Conservation (phyloP, 352 stramenopile species). For the Elongisporangium prolatum region DNA sequence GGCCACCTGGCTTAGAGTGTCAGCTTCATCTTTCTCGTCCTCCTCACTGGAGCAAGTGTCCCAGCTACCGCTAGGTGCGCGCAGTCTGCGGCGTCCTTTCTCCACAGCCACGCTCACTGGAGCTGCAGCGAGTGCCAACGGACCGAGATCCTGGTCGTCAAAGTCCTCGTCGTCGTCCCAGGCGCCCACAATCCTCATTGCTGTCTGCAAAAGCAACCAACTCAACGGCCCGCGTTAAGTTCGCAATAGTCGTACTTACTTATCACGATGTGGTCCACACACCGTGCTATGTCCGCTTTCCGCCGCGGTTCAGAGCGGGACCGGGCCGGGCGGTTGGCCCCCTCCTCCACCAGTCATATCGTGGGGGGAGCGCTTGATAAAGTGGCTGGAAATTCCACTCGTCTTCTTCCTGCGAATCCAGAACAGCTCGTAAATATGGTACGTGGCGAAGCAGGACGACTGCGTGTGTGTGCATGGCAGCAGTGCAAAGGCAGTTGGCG, state of each 20-base stretch:
- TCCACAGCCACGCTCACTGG: too few relatives aligned
- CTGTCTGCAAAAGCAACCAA: too few relatives aligned
- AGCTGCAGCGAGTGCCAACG: too few relatives aligned
- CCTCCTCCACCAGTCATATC: conserved; percentile 58
- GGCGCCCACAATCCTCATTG: conserved; percentile 52
- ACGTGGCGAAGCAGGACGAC: conserved; percentile 19
- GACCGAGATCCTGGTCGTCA: conserved; percentile 3
- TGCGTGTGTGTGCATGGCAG: background rate
- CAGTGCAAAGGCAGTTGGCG: background rate
- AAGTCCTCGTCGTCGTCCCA: conserved; percentile 22
- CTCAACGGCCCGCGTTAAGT: conserved; percentile 9
- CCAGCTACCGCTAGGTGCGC: conserved; percentile 43
- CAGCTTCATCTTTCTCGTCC: conserved; percentile 3
- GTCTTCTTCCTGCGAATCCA: conserved; percentile 87
- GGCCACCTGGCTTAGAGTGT: conserved; percentile 1
- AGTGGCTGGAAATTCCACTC: conserved; percentile 52
- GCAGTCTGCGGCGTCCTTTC: conserved; percentile 16
- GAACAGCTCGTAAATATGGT: conserved; percentile 75
- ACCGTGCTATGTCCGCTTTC: conserved; percentile 2
- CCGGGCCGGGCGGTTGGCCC: conserved; percentile 9
- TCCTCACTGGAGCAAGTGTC: conserved; percentile 45
- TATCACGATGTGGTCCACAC: conserved; percentile 19
- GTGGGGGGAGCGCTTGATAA: conserved; percentile 1
- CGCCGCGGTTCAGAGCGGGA: conserved; percentile 9
- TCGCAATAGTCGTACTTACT: conserved; percentile 17